Percentiles rank a stretch among this genome's conserved stretches.
Evolutionary conservation across 768 basidiomycete genomes (phyloP).

Genomic region (Tricholoma matsutake): DNA sequence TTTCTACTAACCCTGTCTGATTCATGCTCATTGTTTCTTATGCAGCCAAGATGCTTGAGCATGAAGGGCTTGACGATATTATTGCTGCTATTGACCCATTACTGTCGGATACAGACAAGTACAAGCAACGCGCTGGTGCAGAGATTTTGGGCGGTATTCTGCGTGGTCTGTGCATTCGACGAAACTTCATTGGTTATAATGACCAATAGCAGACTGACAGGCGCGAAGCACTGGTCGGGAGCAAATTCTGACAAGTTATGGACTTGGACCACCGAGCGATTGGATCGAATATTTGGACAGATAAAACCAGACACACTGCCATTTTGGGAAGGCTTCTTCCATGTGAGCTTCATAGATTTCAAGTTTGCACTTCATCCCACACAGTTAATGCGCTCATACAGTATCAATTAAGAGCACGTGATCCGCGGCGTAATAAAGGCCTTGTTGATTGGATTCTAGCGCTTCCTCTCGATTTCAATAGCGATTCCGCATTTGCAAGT

Average conservation of each 20-base stretch:
- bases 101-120: conserved; percentile 66
- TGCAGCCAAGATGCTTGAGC: conserved; percentile 66
- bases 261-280: conserved; percentile 63
- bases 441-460: conserved; percentile 75
- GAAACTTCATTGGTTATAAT: neutral
- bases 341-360: conserved; percentile 33
- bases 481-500: conserved; percentile 88
- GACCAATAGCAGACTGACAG: conserved; percentile 29
- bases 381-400: conserved; percentile 17
- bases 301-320: conserved; percentile 83
- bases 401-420: conserved; percentile 61
- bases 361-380: neutral
- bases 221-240: conserved; percentile 82
- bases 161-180: conserved; percentile 48
- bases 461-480: conserved; percentile 76
- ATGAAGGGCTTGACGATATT: conserved; percentile 47
- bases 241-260: conserved; percentile 54
- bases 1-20: conserved; percentile 2
- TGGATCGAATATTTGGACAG: conserved; percentile 63
- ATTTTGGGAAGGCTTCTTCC: conserved; percentile 71
- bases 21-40: neutral
- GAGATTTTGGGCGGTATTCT: conserved; percentile 68
- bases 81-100: conserved; percentile 58
- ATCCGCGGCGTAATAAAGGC: conserved; percentile 73
- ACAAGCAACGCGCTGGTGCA: conserved; percentile 78